Evolutionary conservation across 83 land plant species (phyloP).

Genomic region (Thuja plicata): DNA sequence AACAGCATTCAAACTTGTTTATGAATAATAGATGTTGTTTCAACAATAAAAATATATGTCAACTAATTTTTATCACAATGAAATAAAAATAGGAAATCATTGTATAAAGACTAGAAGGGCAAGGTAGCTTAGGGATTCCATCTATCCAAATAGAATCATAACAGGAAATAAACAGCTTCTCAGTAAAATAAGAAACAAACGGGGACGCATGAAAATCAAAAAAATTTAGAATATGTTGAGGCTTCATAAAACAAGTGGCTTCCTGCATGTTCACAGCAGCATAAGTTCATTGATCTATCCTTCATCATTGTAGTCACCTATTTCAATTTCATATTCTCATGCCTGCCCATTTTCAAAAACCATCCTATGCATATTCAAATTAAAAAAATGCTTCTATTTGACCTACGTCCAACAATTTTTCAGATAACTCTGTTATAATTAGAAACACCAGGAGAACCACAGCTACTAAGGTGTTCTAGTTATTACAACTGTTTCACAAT

Average conservation of each 20-base stretch:
- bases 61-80: neutral
- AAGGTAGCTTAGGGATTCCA: neutral
- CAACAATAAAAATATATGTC: neutral
- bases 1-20: no score
- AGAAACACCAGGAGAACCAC: neutral
- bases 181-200: neutral
- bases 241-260: neutral
- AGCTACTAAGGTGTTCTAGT: neutral
- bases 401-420: neutral
- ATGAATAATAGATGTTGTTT: no score
- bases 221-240: neutral
- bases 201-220: neutral
- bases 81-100: neutral
- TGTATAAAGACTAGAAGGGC: neutral
- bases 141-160: neutral
- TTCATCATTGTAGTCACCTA: neutral
- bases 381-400: neutral
- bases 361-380: neutral
- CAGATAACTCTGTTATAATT: neutral
- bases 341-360: neutral
- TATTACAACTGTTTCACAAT: neutral
- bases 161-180: neutral
- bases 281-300: neutral
- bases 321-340: neutral
- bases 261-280: neutral